phyloP scores from a whole-genome alignment of 2,329 filamentous ascomycete genomes.

The Thelonectria blattea region DNA sequence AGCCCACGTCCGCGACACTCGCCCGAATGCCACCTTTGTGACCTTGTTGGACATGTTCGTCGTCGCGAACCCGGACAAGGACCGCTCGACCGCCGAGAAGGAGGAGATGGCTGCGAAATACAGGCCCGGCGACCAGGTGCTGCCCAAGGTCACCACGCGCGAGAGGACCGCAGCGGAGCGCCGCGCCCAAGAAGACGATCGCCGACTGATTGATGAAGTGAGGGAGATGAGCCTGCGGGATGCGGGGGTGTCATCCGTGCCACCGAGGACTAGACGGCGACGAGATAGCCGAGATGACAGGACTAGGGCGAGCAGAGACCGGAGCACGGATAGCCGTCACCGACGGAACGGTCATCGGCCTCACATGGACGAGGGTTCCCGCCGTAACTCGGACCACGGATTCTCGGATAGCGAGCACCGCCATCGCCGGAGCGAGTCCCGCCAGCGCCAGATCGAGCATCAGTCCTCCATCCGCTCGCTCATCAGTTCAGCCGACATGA shows the following conservation, averaged over 20 bases:
- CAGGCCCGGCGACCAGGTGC: constrained; percentile 79
- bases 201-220: constrained; percentile 72
- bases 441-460: constrained; percentile 75
- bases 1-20: constrained; percentile 82
- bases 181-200: constrained; percentile 68
- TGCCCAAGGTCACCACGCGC: constrained; percentile 65
- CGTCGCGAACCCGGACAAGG: constrained; percentile 77
- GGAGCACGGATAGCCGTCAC: constrained; percentile 41
- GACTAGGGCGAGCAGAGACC: constrained; percentile 41
- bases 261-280: constrained; percentile 39
- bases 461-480: constrained; percentile 87
- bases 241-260: constrained; percentile 54
- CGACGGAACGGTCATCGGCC: constrained; percentile 35
- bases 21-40: constrained; percentile 88
- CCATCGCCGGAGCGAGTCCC: constrained; percentile 52
- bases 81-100: constrained; percentile 73
- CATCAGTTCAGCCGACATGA: constrained; percentile 79
- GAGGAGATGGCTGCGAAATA: constrained; percentile 78
- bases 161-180: constrained; percentile 60
- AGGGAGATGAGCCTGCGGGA: constrained; percentile 76
- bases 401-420: constrained; percentile 44
- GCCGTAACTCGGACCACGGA: constrained; percentile 45
- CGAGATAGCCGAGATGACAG: constrained; percentile 44
- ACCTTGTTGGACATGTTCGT: constrained; percentile 91
- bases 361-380: constrained; percentile 35